Evolutionary conservation across 1,139 yeast species (phyloP), one percentile per base, ranked within the genome.

Genomic region (Chernovozyma sophiae-reginae): DNA sequence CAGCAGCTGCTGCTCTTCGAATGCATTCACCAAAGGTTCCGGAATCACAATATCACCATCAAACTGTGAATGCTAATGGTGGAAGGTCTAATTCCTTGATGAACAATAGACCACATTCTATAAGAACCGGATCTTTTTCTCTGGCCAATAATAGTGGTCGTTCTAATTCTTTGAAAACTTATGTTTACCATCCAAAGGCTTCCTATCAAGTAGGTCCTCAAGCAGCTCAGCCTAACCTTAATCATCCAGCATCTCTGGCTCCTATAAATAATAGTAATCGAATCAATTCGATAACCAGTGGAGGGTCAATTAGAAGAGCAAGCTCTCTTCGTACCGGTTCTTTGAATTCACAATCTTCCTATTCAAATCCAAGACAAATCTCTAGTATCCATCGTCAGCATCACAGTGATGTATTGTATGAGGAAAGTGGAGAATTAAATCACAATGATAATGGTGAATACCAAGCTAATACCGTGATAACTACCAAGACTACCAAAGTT

Each of bases 1-100:
- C 75, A 2, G 75, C 75, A 1, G 43, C 55, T 35, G 74, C 74
- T 1, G 76, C 76, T 5, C 48, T 68, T 25, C 53, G 63, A 41
- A 52, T 61, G 43, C 72, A 65, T 46, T 48, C 53, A 43, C 44
- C 46, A 32, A 45, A 43, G 27, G 42, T 38, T 16, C 43, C 37
- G 17, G 45, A 32, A n/a, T 44, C 43, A 12, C 25, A 36, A 4
- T 48, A 34, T 18, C 45, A 38, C 28, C 45, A 45, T 17, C 25
- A 29, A 30, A 13, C 11, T 19, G 29, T 4, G 12, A 11, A 12
- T 6, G 6, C 29, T 26, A 14, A 26, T 26, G 25, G n/a, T 34
- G 18, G 32, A 32, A 13, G 29, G 10, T 20, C 39, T 19, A 25
- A 20, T 24, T 27, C 39, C 7, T 17, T 31, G 24, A 28, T 25